Base-by-base conservation (phyloP, 352 stramenopile species). In the Phytophthora vignae region DNA sequence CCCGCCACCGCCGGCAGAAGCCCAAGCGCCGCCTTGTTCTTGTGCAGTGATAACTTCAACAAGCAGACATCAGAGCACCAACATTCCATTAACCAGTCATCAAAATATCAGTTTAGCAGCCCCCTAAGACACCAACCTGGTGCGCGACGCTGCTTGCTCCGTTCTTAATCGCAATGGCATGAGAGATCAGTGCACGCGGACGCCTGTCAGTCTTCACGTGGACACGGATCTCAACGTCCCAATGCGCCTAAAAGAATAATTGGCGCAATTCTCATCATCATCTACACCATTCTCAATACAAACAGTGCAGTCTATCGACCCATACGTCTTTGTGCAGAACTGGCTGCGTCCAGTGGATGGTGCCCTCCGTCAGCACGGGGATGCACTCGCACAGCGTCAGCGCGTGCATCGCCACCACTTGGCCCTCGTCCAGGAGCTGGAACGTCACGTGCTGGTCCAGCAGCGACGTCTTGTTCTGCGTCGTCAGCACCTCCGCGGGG, bases 21-120 rank as follows among this genome's bases (percentile, higher is more conserved):
- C 0, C 82, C 77, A 36, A 91, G 46, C 0, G 75, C 75, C 12
- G 88, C 80, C 27, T 83, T 77, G 19, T 93, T 93, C 67, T 80
- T 84, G 56, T 91, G 82, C 36, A 91, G 61, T 2, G 72, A 78
- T n/a, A 93, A 71, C 85, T 92, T 40, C 2, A 12, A 60, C 3
- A 19, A 5, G 25, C 27, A 55, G 6, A 42, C 11, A 59, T 49
- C 36, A 42, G 15, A 14, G 36, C 36, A 42, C 36, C 36, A 12
- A 55, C 9, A 15, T 11, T n/a, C 3, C 54, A 42, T 62, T 3
- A 64, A 21, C 17, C 15, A 40, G 52, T 40, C 22, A 54, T 58
- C 38, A 61, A 60, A 59, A 15, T 17, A 22, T 10, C 19, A 56
- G 11, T 19, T n/a, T 17, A 12, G 31, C 17, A 48, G n/a, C 1